phyloP scores from a whole-genome alignment of 2,329 filamentous ascomycete genomes.

The Ophiostoma pallidulum region DNA sequence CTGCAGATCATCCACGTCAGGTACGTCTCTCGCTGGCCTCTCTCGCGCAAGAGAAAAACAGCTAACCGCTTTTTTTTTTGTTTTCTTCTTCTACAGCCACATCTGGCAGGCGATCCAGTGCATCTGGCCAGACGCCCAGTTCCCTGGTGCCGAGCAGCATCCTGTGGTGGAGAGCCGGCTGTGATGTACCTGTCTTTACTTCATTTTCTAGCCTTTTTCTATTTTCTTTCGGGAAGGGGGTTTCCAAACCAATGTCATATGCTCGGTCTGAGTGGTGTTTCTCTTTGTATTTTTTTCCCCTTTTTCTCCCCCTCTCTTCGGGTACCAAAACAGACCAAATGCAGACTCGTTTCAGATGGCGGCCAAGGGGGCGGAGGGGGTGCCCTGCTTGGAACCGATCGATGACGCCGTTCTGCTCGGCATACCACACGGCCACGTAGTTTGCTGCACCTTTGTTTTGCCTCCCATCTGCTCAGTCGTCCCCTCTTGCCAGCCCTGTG shows the following conservation, averaged over 20 bases:
- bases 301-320: background rate
- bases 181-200: constrained; percentile 32
- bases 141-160: constrained; percentile 61
- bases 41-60: too few relatives aligned
- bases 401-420: too few relatives aligned
- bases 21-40: constrained; percentile 49
- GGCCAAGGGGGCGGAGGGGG: too few relatives aligned
- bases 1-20: constrained; percentile 82
- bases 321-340: too few relatives aligned
- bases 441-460: too few relatives aligned
- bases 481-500: too few relatives aligned
- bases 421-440: too few relatives aligned
- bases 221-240: background rate
- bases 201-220: constrained; percentile 6
- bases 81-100: constrained; percentile 43
- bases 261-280: too few relatives aligned
- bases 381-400: too few relatives aligned
- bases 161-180: constrained; percentile 69
- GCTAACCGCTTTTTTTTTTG: constrained; percentile 14
- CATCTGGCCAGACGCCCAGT: constrained; percentile 85
- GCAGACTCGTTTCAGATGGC: too few relatives aligned
- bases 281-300: background rate
- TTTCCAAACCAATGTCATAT: too few relatives aligned
- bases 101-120: constrained; percentile 89
- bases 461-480: too few relatives aligned